Conservation (phyloP, 202 grass and related monocot genomes). For the Schoenoplectus tabernaemontani region DNA sequence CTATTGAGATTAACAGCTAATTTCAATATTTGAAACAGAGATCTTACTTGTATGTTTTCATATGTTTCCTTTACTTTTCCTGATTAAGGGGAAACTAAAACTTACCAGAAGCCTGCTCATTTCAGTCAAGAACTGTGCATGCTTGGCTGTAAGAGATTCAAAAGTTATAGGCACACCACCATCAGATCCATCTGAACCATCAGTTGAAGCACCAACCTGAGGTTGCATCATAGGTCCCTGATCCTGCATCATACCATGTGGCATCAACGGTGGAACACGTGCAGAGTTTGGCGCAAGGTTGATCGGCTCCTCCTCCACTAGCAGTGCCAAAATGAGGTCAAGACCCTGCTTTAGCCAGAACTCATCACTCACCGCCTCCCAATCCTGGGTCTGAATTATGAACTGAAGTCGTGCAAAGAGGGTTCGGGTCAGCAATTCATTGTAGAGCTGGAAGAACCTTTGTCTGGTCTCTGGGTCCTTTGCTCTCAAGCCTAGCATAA, state of each 20-base stretch:
- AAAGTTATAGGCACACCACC: slow-evolving; percentile 47
- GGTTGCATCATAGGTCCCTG: slow-evolving; percentile 42
- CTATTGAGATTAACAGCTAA: not conserved
- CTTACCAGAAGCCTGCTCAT: slow-evolving; percentile 78
- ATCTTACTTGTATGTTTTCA: not conserved
- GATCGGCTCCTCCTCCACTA: slow-evolving; percentile 90
- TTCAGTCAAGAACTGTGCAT: slow-evolving; percentile 87
- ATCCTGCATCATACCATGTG: slow-evolving; percentile 48
- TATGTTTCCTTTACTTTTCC: not conserved
- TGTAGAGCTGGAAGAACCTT: slow-evolving; percentile 77
- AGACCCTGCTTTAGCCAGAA: slow-evolving; percentile 96
- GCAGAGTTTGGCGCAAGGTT: slow-evolving; percentile 90
- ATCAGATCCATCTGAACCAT: slow-evolving; percentile 39
- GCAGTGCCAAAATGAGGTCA: slow-evolving; percentile 90
- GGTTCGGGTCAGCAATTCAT: slow-evolving; percentile 32
- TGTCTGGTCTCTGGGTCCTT: slow-evolving; percentile 89
- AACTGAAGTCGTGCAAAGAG: slow-evolving; percentile 88
- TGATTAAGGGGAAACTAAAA: slow-evolving; percentile 15
- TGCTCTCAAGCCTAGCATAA: slow-evolving; percentile 90
- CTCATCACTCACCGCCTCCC: slow-evolving; percentile 90
- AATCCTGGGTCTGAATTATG: slow-evolving; percentile 88
- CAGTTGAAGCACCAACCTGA: slow-evolving; percentile 39
- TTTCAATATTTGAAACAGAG: not conserved
- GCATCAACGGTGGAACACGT: slow-evolving; percentile 68
- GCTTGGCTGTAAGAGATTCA: slow-evolving; percentile 60